phyloP scores from a whole-genome alignment of 805 yeast genomes.

The Wickerhamiella brachini region DNA sequence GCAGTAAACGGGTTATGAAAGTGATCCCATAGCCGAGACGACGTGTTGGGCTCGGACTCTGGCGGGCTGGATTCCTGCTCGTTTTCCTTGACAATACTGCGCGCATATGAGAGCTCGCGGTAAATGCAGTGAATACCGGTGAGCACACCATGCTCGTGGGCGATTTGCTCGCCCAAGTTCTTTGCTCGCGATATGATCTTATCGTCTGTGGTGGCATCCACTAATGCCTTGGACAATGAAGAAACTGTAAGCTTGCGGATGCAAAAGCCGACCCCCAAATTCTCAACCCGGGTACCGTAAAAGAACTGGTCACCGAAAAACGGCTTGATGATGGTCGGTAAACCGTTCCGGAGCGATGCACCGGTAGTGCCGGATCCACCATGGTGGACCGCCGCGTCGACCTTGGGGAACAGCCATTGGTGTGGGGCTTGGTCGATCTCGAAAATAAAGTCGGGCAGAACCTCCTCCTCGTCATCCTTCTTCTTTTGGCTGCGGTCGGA shows the following conservation, averaged over 20 bases:
- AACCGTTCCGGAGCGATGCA: conserved; percentile 70
- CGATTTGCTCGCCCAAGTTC: conserved; percentile 46
- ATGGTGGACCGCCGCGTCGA: conserved; percentile 93
- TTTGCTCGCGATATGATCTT: conserved; percentile 57
- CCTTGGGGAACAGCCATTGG: conserved; percentile 81
- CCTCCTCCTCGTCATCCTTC: conserved; percentile 23
- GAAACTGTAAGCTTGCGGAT: conserved; percentile 53
- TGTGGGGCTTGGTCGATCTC: conserved; percentile 71
- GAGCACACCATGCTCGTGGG: conserved; percentile 66
- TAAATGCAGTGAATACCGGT: conserved; percentile 70
- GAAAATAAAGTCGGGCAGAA: conserved; percentile 32
- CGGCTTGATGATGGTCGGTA: conserved; percentile 85
- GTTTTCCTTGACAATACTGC: neutral
- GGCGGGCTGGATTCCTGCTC: neutral
- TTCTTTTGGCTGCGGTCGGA: conserved; percentile 43
- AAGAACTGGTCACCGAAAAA: conserved; percentile 95
- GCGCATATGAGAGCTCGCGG: conserved; percentile 56
- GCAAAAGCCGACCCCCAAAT: conserved; percentile 70
- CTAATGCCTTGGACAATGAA: conserved; percentile 52
- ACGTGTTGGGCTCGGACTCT: neutral
- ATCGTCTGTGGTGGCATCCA: conserved; percentile 50
- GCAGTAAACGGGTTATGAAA: neutral
- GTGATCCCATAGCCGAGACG: neutral
- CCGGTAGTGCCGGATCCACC: conserved; percentile 98
- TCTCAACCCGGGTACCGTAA: conserved; percentile 77